Conservation (phyloP, 768 basidiomycete species). For the Lactifluus echinatus region DNA sequence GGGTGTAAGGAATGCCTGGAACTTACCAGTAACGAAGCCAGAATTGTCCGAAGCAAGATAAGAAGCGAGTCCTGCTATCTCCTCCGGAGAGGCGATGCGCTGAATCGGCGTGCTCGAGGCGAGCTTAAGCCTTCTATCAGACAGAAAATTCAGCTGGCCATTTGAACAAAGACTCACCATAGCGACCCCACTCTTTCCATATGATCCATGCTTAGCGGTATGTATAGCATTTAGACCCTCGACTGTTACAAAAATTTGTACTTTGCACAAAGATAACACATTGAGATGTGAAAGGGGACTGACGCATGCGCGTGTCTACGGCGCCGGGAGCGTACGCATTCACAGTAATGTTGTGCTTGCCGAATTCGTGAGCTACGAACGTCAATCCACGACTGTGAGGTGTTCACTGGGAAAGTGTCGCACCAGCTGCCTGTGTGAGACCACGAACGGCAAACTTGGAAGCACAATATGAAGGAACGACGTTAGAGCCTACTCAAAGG, state of each 20-base stretch:
- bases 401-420: background rate
- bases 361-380: constrained; percentile 19
- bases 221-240: background rate
- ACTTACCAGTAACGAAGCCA: constrained; percentile 20
- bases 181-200: background rate
- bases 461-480: constrained; percentile 9
- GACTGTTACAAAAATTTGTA: background rate
- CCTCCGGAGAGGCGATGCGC: constrained; percentile 11
- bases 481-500: background rate
- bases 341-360: constrained; percentile 20
- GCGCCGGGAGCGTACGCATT: constrained; percentile 23
- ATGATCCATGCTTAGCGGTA: background rate
- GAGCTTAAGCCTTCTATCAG: background rate
- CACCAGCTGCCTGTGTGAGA: constrained; percentile 21
- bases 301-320: constrained; percentile 20
- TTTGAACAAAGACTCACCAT: background rate
- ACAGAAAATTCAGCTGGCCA: too few species aligned
- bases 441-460: constrained; percentile 23
- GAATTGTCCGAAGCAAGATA: constrained; percentile 17
- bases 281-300: background rate
- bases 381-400: background rate
- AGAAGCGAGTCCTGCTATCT: constrained; percentile 20
- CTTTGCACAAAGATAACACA: background rate
- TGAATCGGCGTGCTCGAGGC: background rate
- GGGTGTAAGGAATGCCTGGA: background rate